Evolutionary conservation across 768 basidiomycete species (phyloP).

Genomic region (Xerocomellus chrysenteron): DNA sequence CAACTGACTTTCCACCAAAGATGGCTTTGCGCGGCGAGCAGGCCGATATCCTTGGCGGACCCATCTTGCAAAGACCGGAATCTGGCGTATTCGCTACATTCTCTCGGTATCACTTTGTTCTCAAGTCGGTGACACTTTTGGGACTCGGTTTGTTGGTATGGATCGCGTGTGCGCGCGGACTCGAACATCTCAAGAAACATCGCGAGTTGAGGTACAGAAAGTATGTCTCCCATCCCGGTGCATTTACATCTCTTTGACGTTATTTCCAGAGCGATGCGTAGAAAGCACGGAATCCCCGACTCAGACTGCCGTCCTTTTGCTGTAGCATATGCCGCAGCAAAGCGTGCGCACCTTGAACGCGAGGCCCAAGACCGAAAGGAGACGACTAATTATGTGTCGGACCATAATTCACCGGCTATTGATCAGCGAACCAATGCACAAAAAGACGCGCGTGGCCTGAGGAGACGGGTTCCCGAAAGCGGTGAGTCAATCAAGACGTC

Average conservation of each 20-base stretch:
- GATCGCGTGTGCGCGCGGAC: conserved; percentile 36
- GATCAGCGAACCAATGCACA: conserved; percentile 32
- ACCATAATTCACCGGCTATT: conserved; percentile 23
- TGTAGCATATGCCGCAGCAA: conserved; percentile 79
- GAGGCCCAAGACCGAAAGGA: conserved; percentile 43
- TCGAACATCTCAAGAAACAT: conserved; percentile 53
- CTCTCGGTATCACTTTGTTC: conserved; percentile 36
- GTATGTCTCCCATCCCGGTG: conserved; percentile 39
- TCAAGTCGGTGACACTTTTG: conserved; percentile 39
- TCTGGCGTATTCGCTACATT: conserved; percentile 29
- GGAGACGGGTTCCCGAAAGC: conserved; percentile 46
- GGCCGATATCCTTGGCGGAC: conserved; percentile 70
- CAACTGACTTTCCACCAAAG: conserved; percentile 24
- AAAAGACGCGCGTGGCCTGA: conserved; percentile 39
- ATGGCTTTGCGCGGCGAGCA: conserved; percentile 60
- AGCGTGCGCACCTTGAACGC: conserved; percentile 52
- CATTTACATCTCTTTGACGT: conserved; percentile 13
- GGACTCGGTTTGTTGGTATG: conserved; percentile 35
- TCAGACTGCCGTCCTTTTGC: conserved; percentile 80
- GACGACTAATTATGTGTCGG: conserved; percentile 24
- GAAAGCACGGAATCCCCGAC: conserved; percentile 83
- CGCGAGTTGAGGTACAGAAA: conserved; percentile 63
- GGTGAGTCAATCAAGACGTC: conserved; percentile 37
- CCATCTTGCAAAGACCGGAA: conserved; percentile 40
- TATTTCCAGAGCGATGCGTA: conserved; percentile 58